phyloP scores from a whole-genome alignment of 345 rosid genomes.

The Eucalyptus pauciflora region DNA sequence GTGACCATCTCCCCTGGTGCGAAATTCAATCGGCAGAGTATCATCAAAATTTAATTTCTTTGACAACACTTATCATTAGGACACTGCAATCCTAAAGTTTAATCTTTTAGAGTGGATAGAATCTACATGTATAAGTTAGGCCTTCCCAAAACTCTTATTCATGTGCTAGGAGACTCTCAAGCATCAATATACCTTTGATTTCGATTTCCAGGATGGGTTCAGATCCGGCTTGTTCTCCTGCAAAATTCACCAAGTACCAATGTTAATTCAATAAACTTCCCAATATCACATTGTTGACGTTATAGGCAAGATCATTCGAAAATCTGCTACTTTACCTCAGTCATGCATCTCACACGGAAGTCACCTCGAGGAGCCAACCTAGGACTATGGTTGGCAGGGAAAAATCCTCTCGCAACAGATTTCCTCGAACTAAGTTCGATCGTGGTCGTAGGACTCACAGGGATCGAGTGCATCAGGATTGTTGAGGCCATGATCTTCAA shows the following conservation, averaged over 20 bases:
- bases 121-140: background rate
- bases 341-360: background rate
- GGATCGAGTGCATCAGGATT: constrained; percentile 1
- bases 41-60: background rate
- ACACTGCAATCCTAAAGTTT: background rate
- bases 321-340: background rate
- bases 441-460: constrained; percentile 14
- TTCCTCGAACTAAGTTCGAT: constrained; percentile 1
- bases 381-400: constrained; percentile 1
- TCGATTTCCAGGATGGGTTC: background rate
- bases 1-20: background rate
- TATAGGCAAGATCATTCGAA: background rate
- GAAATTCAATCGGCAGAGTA: background rate
- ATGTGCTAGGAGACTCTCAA: background rate
- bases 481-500: background rate
- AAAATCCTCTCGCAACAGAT: background rate
- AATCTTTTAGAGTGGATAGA: background rate
- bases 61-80: background rate
- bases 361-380: background rate
- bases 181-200: background rate
- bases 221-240: background rate
- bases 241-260: background rate
- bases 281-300: background rate
- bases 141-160: background rate
- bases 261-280: background rate